These are phyloP conservation scores for Cercospora beticola DNA, from an alignment of 2,329 filamentous ascomycete genomes.

Conservation along the genomic window DNA sequence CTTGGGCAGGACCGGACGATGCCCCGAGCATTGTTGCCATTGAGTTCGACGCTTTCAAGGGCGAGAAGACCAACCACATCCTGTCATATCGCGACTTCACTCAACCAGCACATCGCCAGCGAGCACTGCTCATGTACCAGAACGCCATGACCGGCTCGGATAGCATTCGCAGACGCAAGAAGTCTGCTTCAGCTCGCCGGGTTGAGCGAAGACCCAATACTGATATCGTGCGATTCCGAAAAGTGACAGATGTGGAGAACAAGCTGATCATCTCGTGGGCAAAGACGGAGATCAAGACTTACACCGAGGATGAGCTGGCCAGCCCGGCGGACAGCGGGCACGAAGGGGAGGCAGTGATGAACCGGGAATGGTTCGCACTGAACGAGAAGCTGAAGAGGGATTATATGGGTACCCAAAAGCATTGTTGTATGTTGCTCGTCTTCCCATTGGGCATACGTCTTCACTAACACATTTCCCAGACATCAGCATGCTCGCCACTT, in stretches of 20 bases:
- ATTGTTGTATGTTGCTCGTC: constrained; percentile 30
- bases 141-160: constrained; percentile 19
- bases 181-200: constrained; percentile 13
- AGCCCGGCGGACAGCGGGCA: constrained; percentile 34
- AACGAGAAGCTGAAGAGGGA: constrained; percentile 34
- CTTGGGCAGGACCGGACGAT: constrained; percentile 29
- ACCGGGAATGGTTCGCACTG: constrained; percentile 38
- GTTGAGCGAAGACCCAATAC: constrained; percentile 15
- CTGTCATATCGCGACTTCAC: constrained; percentile 35
- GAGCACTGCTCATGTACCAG: constrained; percentile 29
- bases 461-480: constrained; percentile 24
- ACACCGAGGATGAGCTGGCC: constrained; percentile 31
- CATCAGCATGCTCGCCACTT: constrained; percentile 41
- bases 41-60: constrained; percentile 43
- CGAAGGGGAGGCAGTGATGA: constrained; percentile 35
- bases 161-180: constrained; percentile 11
- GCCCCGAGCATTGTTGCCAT: constrained; percentile 41
- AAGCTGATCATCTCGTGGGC: constrained; percentile 36
- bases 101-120: constrained; percentile 32
- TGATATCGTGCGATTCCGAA: constrained; percentile 27
- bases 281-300: constrained; percentile 34
- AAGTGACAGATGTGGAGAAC: constrained; percentile 33
- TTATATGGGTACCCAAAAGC: constrained; percentile 31
- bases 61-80: constrained; percentile 37
- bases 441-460: background rate